Evolutionary conservation across 495 filamentous ascomycete genomes (phyloP), one percentile per base, ranked within the genome.

Genomic region (Podospora pseudoanserina): DNA sequence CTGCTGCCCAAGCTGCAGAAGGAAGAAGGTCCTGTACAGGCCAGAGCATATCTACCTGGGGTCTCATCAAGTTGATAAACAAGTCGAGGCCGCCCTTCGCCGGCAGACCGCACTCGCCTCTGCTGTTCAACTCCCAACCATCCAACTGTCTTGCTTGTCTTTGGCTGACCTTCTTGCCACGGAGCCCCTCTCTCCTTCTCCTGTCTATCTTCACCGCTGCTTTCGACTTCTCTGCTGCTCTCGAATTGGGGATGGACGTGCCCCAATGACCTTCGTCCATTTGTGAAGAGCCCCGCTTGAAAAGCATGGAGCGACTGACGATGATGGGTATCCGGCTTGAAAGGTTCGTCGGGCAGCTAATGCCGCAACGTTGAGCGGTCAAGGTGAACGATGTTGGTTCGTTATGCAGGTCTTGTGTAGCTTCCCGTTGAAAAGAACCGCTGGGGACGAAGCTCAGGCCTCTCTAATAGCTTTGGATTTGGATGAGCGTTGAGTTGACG

Each of bases 391-490:
- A 20, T 26, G n/a, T 20, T 58, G 55, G 55, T 58, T 58, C 55
- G 55, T 23, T 23, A 58, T 58, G 55, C 55, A 58, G 55, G 55
- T 58, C 55, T 58, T 26, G 55, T 58, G 55, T 58, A 58, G 23
- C n/a, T 58, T 58, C 55, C 55, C 55, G 55, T 58, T 7, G 55
- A 58, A 4, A 20, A 13, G 55, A 58, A 58, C 55, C 6, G 9
- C 55, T 58, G 55, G 55, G 55, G 55, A 13, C 13, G 7, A 11
- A 49, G 39, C 39, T 49, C 39, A 49, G 39, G 39, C 39, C 39
- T 11, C 39, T 13, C 34, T 39, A 2, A 23, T 39, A 11, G 11
- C 34, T 5, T 39, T 39, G 34, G 34, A 11, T 39, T 39, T 5
- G 39, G 39, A 49, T 49, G 39, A 49, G 39, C 39, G 39, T 11